Base-by-base conservation (phyloP, 2,329 filamentous ascomycete species). In the Aspergillus aculeatus region DNA sequence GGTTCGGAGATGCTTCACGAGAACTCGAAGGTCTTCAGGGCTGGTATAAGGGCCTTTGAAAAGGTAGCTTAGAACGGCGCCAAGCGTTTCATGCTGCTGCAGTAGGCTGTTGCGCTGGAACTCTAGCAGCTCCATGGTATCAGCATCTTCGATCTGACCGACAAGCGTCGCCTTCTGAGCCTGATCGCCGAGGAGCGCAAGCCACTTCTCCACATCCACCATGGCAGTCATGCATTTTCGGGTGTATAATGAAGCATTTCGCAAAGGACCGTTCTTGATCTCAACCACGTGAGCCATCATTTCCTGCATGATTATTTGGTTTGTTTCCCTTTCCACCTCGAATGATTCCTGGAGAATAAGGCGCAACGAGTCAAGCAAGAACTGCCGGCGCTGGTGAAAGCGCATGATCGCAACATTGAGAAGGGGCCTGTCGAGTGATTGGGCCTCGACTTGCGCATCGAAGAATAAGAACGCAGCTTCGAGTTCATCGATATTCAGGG, bases 61-160 rank as follows among this genome's bases (percentile, higher is more conserved):
- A 57, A 95, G 84, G 62, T 90, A 87, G 62, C 87, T 88, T 54
- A 96, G 79, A 56, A 96, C 89, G n/a, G 92, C 84, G 12, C 89
- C 88, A 16, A 99, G 80, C 16, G 90, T 86, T 72, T 99, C 94
- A 72, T 99, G 96, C 74, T 99, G 94, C 69, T 91, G 88, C 23
- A 89, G 86, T 54, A 99, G 82, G 69, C 91, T 96, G 65, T 86
- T 80, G 49, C 89, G 86, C 68, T 96, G 91, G 69, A 91, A 90
- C 67, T 93, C 88, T 62, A 96, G 84, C 3, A 89, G 89, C 71
- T 96, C 91, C 65, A 89, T 82, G 58, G 89, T 82, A 65, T 93
- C 90, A 10, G 83, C 82, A 49, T 83, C 77, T 26, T 83, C 82
- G 6, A 80, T 80, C 64, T 90, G 86, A 4, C 90, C 90, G 12